Percentiles rank a stretch among this genome's conserved stretches.
phyloP scores from a whole-genome alignment of 169 alveolate species.

The Cryptosporidium bovis region DNA sequence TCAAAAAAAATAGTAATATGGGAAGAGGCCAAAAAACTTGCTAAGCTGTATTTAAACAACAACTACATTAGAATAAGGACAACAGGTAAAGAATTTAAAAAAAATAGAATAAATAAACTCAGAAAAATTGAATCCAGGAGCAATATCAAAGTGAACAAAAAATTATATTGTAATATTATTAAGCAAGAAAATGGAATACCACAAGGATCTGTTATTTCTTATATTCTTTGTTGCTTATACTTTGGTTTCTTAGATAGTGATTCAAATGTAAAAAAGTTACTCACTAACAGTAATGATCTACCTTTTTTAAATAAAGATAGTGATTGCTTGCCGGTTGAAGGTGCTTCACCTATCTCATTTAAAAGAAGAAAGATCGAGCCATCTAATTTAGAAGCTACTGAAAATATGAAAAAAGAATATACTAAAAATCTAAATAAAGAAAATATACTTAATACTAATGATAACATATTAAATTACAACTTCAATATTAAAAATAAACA shows the following conservation, averaged over 20 bases:
- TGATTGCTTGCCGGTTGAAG: not conserved
- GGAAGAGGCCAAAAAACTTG: slow-evolving; percentile 16
- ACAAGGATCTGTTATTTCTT: slow-evolving; percentile 64
- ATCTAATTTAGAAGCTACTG: not conserved
- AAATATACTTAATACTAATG: not conserved
- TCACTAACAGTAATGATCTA: not conserved
- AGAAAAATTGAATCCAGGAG: not conserved
- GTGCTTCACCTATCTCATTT: not conserved
- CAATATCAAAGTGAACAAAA: too few species aligned
- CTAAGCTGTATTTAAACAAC: slow-evolving; percentile 11
- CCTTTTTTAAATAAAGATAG: not conserved
- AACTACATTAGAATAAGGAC: slow-evolving; percentile 38
- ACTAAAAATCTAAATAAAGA: not conserved
- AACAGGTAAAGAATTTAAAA: not conserved
- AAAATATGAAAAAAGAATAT: not conserved
- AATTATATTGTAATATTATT: not conserved
- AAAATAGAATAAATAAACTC: not conserved
- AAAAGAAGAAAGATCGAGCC: not conserved
- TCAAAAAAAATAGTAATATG: slow-evolving; percentile 37
- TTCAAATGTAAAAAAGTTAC: slow-evolving; percentile 1
- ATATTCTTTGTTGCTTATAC: slow-evolving; percentile 50
- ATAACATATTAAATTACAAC: not conserved
- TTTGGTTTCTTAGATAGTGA: slow-evolving; percentile 31
- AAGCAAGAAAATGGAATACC: slow-evolving; percentile 54
- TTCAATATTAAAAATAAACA: not conserved